Evolutionary conservation across 2,329 filamentous ascomycete genomes (phyloP).

Genomic region (Pestalotiopsis fici): DNA sequence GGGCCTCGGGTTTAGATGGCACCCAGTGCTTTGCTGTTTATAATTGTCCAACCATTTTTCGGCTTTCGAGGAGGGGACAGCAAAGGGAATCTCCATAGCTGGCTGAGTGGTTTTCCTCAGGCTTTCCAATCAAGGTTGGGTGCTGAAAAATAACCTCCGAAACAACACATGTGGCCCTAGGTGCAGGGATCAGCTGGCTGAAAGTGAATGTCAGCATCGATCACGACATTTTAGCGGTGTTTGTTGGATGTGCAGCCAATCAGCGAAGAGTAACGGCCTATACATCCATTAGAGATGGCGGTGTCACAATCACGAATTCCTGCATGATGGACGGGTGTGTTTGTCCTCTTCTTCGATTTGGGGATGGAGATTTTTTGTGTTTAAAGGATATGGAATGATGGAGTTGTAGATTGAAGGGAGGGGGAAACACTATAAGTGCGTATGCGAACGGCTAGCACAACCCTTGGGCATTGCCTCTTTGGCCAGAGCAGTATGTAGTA

Average conservation of each 20-base stretch:
- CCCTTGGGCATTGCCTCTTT: too few relatives aligned
- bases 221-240: constrained; percentile 13
- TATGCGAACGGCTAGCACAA: too few relatives aligned
- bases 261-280: not conserved
- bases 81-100: not conserved
- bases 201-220: not conserved
- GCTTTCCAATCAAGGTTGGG: not conserved
- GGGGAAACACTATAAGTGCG: too few relatives aligned
- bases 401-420: too few relatives aligned
- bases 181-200: not conserved
- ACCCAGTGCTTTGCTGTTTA: not conserved
- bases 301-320: not conserved
- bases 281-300: not conserved
- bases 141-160: constrained; percentile 1
- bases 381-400: too few relatives aligned
- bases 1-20: not conserved
- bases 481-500: too few relatives aligned
- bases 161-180: not conserved
- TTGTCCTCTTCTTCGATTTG: not conserved
- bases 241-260: constrained; percentile 4
- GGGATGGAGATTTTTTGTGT: too few relatives aligned
- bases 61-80: too few relatives aligned
- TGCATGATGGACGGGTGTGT: not conserved
- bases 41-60: too few relatives aligned
- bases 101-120: not conserved